Evolutionary conservation across 257 asterid species (phyloP), one percentile per base, ranked within the genome.

Genomic region (Gentiana dahurica): DNA sequence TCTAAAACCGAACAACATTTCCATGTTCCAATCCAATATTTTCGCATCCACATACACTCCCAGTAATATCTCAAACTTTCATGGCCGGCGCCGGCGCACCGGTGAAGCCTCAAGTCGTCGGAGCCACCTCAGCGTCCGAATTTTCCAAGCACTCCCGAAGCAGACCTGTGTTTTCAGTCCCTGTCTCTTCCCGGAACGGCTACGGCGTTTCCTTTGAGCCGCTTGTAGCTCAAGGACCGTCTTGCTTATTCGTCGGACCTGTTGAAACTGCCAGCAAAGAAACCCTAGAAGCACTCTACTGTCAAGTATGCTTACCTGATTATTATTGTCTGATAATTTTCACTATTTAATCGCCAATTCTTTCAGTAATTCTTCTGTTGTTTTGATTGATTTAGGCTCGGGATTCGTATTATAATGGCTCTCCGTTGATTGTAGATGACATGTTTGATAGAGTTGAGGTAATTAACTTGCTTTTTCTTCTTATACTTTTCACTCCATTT

Each of bases 391-490:
- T 51, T 52, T 66, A 91, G 98, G 97, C 98, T 58, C 77, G 94
- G 63, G 84, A 85, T 64, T 73, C 97, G 32, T 91, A 91, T 67
- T 91, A 88, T 62, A 67, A 90, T 75, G 98, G 98, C 49, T 65
- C 68, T 34, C 98, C 98, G n/a, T 76, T 91, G 65, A 91, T 91
- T 60, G 73, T 87, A 9, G 98, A 91, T 69, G 98, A 87, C 67
- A 91, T 91, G 97, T 87, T 91, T 68, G 98, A 91, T 68, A 85
- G 87, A 75, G 78, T 91, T 54, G 98, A 91, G 92, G 97, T 91
- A 69, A 63, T 49, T 58, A 61, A 4, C 8, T 12, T 37, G 57
- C 2, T 57, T 13, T 13, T 8, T 2, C 41, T 61, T 55, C 33
- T 11, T 4, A 32, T 10, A 63, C 3, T 12, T 36, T 52, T 13